These are phyloP conservation scores for Apiospora kogelbergensis DNA, from an alignment of 2,329 filamentous ascomycete genomes.

Conservation along the genomic window DNA sequence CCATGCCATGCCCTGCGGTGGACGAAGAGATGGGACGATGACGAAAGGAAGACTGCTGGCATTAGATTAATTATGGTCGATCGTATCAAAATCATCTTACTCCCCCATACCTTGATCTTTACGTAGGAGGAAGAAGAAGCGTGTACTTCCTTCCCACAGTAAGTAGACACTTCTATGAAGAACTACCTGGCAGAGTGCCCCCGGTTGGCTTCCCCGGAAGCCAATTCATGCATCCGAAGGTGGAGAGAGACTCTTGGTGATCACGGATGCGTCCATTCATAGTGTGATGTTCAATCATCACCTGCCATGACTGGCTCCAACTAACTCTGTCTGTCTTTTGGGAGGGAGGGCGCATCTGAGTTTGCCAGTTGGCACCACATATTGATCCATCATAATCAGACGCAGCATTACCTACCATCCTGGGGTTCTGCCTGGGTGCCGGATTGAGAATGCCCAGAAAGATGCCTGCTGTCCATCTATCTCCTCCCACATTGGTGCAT, in stretches of 20 bases:
- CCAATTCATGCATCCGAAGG: background rate
- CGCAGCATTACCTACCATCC: background rate
- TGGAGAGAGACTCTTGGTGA: background rate
- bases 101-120: background rate
- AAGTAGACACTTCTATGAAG: background rate
- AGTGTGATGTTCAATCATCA: background rate
- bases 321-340: background rate
- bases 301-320: background rate
- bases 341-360: background rate
- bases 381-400: background rate
- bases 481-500: background rate
- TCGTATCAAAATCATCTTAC: background rate
- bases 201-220: background rate
- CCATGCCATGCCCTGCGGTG: background rate
- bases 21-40: background rate
- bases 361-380: constrained; percentile 1
- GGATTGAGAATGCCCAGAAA: no score
- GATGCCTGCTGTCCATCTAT: background rate
- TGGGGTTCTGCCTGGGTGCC: background rate
- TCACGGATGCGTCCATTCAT: background rate
- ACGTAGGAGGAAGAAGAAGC: background rate
- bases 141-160: background rate
- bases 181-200: background rate
- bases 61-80: background rate
- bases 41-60: background rate